Evolutionary conservation across 2,329 filamentous ascomycete genomes (phyloP), one percentile per base, ranked within the genome.

Genomic region (Cladosporium oxysporum): DNA sequence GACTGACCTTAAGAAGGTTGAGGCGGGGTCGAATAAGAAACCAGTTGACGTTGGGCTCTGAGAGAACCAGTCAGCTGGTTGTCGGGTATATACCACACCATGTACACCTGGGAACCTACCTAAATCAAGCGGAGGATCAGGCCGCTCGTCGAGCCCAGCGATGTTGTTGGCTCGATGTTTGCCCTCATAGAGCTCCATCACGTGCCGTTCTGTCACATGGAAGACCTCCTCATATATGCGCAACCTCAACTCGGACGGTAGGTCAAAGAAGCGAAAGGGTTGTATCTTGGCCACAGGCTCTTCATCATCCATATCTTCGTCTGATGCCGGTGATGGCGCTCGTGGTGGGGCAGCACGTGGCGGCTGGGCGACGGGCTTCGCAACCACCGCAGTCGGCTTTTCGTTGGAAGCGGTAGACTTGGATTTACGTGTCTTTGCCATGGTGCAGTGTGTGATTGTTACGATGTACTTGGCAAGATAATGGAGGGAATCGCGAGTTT

Each of bases 191-290:
- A 65, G 44, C 53, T 65, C 62, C 44, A 52, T 50, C 16, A 65
- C 55, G 28, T 59, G 53, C 44, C 62, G 62, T 16, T 58, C 64
- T 21, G 49, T 62, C 31, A 66, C 49, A 49, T 33, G 77, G 68
- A 92, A 89, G 69, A 88, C 83, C 70, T 87, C 81, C 47, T 82
- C 83, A 75, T 92, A 93, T 14, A 93, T 85, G 71, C 87, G 86
- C 66, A 90, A 80, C 8, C 91, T 88, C 33, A 93, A 77, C 74
- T 93, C 91, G 0, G 86, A 83, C 0, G 91, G 90, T 1, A 93
- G 80, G 33, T 85, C 80, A 66, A 92, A 82, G 75, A 93, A 90
- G 8, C 80, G 84, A 64, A 91, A 91, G 0, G 85, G 83, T 62
- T 72, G 63, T 52, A 61, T 70, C 5, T 68, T 50, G 12, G 44